Conservation (phyloP, 495 filamentous ascomycete genomes). For the Hypoxylon cercidicola region DNA sequence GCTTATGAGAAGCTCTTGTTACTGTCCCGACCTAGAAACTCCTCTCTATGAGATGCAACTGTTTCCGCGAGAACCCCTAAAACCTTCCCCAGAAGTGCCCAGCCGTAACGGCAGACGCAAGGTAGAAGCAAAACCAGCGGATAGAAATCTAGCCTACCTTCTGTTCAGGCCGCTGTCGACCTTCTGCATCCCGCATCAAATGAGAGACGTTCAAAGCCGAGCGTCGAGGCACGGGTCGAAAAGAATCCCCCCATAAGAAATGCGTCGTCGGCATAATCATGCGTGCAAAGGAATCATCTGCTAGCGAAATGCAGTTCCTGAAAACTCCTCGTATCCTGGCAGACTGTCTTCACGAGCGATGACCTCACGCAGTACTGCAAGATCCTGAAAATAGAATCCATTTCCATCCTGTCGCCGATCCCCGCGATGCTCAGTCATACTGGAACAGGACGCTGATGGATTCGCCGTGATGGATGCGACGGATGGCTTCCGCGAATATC, state of each 20-base stretch:
- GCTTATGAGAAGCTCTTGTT: constrained; percentile 38
- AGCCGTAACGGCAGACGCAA: constrained; percentile 22
- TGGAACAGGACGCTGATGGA: constrained; percentile 97
- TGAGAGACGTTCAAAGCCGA: constrained; percentile 35
- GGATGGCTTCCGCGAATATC: constrained; percentile 97
- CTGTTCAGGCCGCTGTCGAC: constrained; percentile 21
- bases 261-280: constrained; percentile 17
- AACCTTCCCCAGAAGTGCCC: constrained; percentile 33
- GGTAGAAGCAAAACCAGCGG: constrained; percentile 31
- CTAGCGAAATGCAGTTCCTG: constrained; percentile 21
- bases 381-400: constrained; percentile 1
- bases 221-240: constrained; percentile 22
- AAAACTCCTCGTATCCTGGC: constrained; percentile 22
- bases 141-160: constrained; percentile 41
- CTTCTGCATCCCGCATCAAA: constrained; percentile 33
- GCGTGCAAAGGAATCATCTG: constrained; percentile 16
- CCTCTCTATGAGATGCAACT: constrained; percentile 42
- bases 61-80: constrained; percentile 27
- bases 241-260: constrained; percentile 36
- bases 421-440: constrained; percentile 69
- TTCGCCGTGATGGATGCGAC: constrained; percentile 96
- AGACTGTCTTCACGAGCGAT: constrained; percentile 20
- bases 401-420: constrained; percentile 6
- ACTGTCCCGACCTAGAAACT: constrained; percentile 42
- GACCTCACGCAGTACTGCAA: constrained; percentile 15